Base-by-base conservation (phyloP, 2,329 filamentous ascomycete genomes). In the Polytolypa hystricis region DNA sequence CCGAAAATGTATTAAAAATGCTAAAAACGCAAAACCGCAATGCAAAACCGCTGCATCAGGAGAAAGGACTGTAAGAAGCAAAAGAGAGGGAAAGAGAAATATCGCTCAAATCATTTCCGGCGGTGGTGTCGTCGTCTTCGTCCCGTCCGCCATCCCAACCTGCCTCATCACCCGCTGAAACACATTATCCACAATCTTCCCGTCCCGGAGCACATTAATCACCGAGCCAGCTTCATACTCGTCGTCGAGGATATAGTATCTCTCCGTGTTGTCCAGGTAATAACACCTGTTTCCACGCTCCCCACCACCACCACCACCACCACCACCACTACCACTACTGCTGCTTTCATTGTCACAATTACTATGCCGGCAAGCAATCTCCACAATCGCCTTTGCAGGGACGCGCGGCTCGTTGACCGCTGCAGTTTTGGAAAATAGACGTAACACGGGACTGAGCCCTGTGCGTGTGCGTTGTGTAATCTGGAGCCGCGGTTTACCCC, bases 191-290 rank as follows among this genome's bases (percentile, higher is more conserved):
- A 56, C 53, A 35, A 44, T 39, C 14, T 48, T 34, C 21, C 40
- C 44, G 37, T 58, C 45, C 25, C 52, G 54, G 37, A 58, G 37
- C 10, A 45, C 39, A 10, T 44, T 39, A 38, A 58, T 42, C 43
- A 59, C 56, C 43, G 55, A 60, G 47, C 46, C 50, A 42, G 56
- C 56, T 39, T 60, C 55, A 34, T 57, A 58, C 30, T 56, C 52
- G 37, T 47, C 47, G 19, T 54, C 50, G 33, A 57, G 39, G 28
- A 57, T 54, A 50, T 51, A 56, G 47, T 59, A 57, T 34, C 49
- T 47, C 37, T 58, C 54, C 33, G 44, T 50, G 19, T 47, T 47
- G 5, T 10, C 4, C 43, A 46, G 49, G 30, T 43, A 48, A 47
- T 50, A 51, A n/a, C n/a, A n/a, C n/a, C n/a, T n/a, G n/a, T n/a